Evolutionary conservation across 192 early-diverging fungal genomes (phyloP), one percentile per base, ranked within the genome.

Genomic region (Coemansia sp.): DNA sequence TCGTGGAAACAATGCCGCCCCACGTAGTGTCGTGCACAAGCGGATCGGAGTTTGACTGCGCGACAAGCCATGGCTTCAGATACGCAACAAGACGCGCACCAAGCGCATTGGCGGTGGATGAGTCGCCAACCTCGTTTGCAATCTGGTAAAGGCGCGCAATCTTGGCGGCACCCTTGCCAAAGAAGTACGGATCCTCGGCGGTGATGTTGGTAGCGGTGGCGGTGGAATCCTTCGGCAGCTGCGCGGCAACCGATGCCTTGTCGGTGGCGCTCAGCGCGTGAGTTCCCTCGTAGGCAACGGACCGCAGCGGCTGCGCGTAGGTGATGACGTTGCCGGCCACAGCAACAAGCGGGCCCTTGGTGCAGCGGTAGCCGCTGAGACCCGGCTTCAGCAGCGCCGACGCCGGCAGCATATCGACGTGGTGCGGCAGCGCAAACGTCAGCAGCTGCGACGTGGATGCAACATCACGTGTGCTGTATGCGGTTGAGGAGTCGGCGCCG

Each of bases 111-210:
- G 71, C 67, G 3, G 79, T 52, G 11, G 76, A 56, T 0, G 15
- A 26, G 39, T 81, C 78, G 42, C 70, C 79, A 37, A 80, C 50
- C 39, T 85, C 78, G 7, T 79, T 61, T 1, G 84, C 84, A 40
- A 87, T 85, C 68, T 85, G 76, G 41, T 70, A 70, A 37, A 87
- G 73, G 1, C 84, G 77, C 15, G 86, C 86, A 37, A 83, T 50
- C 19, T 57, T 64, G 11, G 86, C 86, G 10, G 83, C 62, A 19
- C 76, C 70, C 70, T 85, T 85, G 56, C 86, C 86, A 56, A 81
- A 87, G 61, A 84, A 85, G 66, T 87, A 87, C 18, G 83, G 83
- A 11, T 85, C 84, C 37, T 53, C 59, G 3, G 81, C 74, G 0
- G 71, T 75, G 7, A 84, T 66, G 3, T 64, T 73, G n/a, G 45